phyloP scores from a whole-genome alignment of 306 rosid genomes.

The Mimosa bimucronata region DNA sequence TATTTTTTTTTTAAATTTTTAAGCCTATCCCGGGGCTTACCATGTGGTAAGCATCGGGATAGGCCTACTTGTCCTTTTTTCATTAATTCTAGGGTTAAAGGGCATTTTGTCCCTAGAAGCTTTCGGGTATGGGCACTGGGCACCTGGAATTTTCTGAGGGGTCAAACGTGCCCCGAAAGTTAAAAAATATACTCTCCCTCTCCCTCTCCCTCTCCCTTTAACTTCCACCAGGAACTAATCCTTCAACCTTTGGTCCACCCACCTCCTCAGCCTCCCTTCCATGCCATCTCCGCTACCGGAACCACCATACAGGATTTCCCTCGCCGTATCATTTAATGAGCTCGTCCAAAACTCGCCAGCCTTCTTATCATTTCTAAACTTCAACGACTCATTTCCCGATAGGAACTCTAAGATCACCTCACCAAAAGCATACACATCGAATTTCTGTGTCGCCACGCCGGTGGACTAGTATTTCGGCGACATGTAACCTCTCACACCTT shows the following conservation, averaged over 20 bases:
- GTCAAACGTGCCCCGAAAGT: too few species aligned
- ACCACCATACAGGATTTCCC: conserved; percentile 35
- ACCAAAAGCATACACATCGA: conserved; percentile 85
- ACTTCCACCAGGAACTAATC: conserved; percentile 77
- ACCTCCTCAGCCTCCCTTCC: conserved; percentile 61
- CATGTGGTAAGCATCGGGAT: too few species aligned
- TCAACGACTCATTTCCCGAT: conserved; percentile 77
- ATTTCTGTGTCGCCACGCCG: conserved; percentile 63
- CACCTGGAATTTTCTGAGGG: too few species aligned
- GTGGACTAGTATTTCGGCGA: conserved; percentile 73
- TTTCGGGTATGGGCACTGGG: too few species aligned
- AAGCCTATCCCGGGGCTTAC: too few species aligned
- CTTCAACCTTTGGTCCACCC: conserved; percentile 72
- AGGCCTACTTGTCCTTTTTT: too few species aligned
- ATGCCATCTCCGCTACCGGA: conserved; percentile 30
- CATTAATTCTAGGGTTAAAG: too few species aligned
- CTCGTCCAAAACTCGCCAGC: conserved; percentile 51
- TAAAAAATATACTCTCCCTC: too few species aligned
- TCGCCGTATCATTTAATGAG: conserved; percentile 68
- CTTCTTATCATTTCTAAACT: conserved; percentile 52
- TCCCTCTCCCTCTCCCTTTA: too few species aligned
- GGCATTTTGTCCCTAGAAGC: too few species aligned
- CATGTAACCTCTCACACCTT: conserved; percentile 84
- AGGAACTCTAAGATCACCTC: conserved; percentile 78
- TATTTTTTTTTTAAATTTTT: too few species aligned